Conservation (phyloP, 2,329 filamentous ascomycete genomes). For the Claviceps sp. region DNA sequence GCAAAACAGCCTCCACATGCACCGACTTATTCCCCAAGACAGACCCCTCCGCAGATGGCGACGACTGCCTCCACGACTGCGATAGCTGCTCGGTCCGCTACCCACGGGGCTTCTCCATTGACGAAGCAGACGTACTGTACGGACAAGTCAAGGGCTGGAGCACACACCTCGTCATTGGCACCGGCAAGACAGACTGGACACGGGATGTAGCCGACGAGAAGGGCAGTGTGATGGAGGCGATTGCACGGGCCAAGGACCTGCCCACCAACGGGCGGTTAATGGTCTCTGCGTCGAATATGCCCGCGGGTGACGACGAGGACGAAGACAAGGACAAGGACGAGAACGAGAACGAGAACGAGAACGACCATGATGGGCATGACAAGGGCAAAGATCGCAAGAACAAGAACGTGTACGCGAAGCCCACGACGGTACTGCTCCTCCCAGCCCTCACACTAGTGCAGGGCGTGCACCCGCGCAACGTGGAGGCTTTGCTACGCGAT, state of each 20-base stretch:
- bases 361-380: constrained; percentile 25
- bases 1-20: constrained; percentile 13
- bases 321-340: neutral
- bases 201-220: constrained; percentile 79
- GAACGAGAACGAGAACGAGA: neutral
- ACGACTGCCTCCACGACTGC: constrained; percentile 83
- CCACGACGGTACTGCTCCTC: constrained; percentile 71
- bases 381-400: constrained; percentile 15
- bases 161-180: constrained; percentile 83
- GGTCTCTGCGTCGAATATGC: constrained; percentile 86
- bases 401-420: constrained; percentile 36
- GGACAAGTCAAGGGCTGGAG: constrained; percentile 77
- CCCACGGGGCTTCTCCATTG: constrained; percentile 58
- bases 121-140: constrained; percentile 67
- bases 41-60: constrained; percentile 65
- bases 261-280: constrained; percentile 66
- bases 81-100: constrained; percentile 66
- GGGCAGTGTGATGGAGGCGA: constrained; percentile 70
- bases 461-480: constrained; percentile 64
- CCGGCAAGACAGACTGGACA: constrained; percentile 94
- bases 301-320: constrained; percentile 21
- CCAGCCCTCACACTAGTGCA: constrained; percentile 75
- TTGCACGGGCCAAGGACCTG: constrained; percentile 38
- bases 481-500: constrained; percentile 55
- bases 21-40: constrained; percentile 58